Base-by-base conservation (phyloP, 2,329 filamentous ascomycete species). In the Erysiphe pulchra region DNA sequence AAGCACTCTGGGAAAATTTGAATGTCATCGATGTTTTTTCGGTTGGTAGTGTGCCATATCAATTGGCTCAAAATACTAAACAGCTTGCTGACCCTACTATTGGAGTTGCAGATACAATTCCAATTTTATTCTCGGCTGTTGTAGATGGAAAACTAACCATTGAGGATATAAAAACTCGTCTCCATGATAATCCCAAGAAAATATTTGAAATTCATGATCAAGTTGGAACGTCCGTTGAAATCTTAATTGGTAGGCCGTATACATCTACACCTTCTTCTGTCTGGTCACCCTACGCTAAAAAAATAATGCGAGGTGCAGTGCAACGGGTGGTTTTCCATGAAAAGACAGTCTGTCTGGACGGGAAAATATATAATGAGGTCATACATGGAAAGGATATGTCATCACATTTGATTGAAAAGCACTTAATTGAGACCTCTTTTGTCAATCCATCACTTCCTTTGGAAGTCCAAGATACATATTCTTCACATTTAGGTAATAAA, bases 121-220 rank as follows among this genome's bases (percentile, higher is more conserved):
- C 81, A 37, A 66, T 86, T 30, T 69, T 86, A 46, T 68, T 86
- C 54, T 83, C 78, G 14, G 81, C 80, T 45, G 79, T 85, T 44
- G 66, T 75, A 4, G 78, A 85, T 57, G 79, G 79, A 49, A 76
- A 69, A 55, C 61, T 86, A 54, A 81, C 76, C 3, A 62, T 85
- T 33, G 78, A 85, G 31, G 80, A 86, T 56, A 70, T 86, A 58
- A 77, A 73, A 57, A 58, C 63, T 46, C 73, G 77, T 38, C 68
- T 86, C 42, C 79, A 85, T 58, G 76, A 82, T 56, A 85, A 84
- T 58, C 80, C 80, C 2, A 80, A 79, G 64, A 71, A 72, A 57
- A 85, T 86, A 54, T 86, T 86, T 53, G 80, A 86, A 63, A 70
- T 86, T 44, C 80, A 86, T 52, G 80, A 86, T 53, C 80, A 86